Conservation (phyloP, 257 asterid genomes). For the Misopates orontium region DNA sequence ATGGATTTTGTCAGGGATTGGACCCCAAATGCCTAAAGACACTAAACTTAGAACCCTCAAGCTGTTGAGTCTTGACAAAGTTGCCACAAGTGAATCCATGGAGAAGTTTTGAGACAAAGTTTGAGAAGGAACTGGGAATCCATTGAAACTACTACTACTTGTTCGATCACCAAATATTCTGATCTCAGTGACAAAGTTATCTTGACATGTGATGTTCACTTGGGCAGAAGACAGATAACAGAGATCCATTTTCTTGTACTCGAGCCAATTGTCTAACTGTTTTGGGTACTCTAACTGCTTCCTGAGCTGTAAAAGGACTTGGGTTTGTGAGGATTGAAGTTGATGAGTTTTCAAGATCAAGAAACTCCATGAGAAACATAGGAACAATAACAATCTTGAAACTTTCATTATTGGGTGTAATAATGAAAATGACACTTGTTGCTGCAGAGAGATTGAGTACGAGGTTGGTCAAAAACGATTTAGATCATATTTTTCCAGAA, state of each 20-base stretch:
- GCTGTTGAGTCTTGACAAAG: conserved; percentile 56
- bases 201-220: conserved; percentile 52
- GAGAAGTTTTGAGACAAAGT: conserved; percentile 33
- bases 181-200: conserved; percentile 39
- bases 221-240: conserved; percentile 50
- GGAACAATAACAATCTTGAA: conserved; percentile 29
- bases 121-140: too few species aligned
- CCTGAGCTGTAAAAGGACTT: conserved; percentile 58
- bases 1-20: conserved; percentile 53
- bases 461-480: neutral
- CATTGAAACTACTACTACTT: too few species aligned
- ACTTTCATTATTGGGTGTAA: too few species aligned
- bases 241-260: conserved; percentile 32
- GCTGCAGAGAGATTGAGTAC: neutral
- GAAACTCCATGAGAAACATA: conserved; percentile 38
- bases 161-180: neutral
- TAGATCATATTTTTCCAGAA: neutral
- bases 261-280: conserved; percentile 45
- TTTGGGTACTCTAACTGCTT: conserved; percentile 70
- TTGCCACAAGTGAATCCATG: conserved; percentile 60
- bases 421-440: conserved; percentile 24
- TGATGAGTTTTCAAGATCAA: conserved; percentile 43
- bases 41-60: conserved; percentile 50
- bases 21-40: conserved; percentile 72
- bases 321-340: conserved; percentile 58